Evolutionary conservation across 768 basidiomycete species (phyloP).

Genomic region (Boletellus emodensis): DNA sequence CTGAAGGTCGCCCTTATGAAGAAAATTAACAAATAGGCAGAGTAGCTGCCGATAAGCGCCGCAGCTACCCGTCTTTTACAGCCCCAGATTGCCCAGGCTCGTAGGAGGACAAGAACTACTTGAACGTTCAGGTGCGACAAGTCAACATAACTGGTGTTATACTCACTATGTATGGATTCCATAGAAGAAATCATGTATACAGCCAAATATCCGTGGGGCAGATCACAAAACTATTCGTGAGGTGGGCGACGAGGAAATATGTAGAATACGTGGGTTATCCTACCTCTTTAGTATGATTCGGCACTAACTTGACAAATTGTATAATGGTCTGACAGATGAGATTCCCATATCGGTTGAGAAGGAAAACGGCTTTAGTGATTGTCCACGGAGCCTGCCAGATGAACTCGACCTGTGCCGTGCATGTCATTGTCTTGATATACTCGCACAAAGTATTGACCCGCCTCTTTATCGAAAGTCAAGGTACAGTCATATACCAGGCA

Average conservation of each 20-base stretch:
- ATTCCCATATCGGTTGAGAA: constrained; percentile 17
- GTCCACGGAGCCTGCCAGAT: constrained; percentile 17
- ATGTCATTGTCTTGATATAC: not conserved
- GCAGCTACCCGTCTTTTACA: not conserved
- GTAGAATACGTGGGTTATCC: not conserved
- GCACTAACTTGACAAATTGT: constrained; percentile 2
- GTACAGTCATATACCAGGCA: too few relatives aligned
- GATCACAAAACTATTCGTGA: constrained; percentile 5
- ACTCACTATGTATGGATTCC: constrained; percentile 18
- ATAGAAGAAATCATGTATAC: constrained; percentile 1
- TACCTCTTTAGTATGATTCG: not conserved
- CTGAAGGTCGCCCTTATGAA: not conserved
- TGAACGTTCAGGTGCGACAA: not conserved
- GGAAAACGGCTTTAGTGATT: constrained; percentile 5
- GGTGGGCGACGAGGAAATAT: too few relatives aligned
- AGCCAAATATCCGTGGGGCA: not conserved
- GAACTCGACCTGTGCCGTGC: constrained; percentile 6
- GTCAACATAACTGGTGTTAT: too few relatives aligned
- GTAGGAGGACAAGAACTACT: constrained; percentile 15
- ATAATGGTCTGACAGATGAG: constrained; percentile 11
- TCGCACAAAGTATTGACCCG: not conserved
- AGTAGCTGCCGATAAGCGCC: constrained; percentile 5
- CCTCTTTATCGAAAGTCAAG: constrained; percentile 15
- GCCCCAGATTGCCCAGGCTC: constrained; percentile 21
- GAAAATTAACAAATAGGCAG: constrained; percentile 1